These are phyloP conservation scores for Acorus gramineus DNA, from an alignment of 106 monocot species.

Conservation along the genomic window DNA sequence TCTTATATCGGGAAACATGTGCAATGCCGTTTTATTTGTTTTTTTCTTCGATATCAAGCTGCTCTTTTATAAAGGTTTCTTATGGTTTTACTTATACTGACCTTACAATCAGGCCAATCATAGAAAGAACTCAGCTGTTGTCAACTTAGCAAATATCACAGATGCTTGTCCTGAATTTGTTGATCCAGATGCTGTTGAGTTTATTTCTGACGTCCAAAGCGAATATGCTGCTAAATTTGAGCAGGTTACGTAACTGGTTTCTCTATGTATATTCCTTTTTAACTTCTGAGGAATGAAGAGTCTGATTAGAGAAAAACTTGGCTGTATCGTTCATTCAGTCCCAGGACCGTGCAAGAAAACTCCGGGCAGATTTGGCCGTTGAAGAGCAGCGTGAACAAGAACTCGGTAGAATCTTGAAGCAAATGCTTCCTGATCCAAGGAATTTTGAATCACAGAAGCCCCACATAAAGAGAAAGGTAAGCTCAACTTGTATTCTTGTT, in stretches of 20 bases:
- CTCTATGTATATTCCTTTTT: no score
- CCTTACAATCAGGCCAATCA: conserved; percentile 9
- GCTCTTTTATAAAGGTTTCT: no score
- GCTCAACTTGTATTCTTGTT: not conserved
- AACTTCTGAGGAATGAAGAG: no score
- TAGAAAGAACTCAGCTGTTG: conserved; percentile 4
- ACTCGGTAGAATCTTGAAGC: conserved; percentile 49
- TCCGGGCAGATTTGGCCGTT: conserved; percentile 51
- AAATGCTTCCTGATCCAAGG: conserved; percentile 27
- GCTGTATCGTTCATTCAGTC: conserved; percentile 20
- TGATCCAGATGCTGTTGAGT: conserved; percentile 16
- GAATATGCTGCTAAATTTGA: conserved; percentile 46
- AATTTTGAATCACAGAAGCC: conserved; percentile 18
- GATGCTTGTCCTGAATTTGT: conserved; percentile 20
- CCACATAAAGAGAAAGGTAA: conserved; percentile 39
- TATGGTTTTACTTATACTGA: no score
- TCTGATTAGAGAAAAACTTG: not conserved
- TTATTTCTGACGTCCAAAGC: conserved; percentile 25
- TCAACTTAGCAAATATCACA: conserved; percentile 1
- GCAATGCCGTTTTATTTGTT: no score
- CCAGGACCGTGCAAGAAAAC: conserved; percentile 57
- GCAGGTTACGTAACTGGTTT: conserved; percentile 21
- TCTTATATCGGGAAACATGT: no score
- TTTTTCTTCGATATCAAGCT: no score
- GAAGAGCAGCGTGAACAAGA: conserved; percentile 58